These are phyloP conservation scores for Durotheca rogersii DNA, from an alignment of 495 filamentous ascomycete genomes.

Conservation along the genomic window DNA sequence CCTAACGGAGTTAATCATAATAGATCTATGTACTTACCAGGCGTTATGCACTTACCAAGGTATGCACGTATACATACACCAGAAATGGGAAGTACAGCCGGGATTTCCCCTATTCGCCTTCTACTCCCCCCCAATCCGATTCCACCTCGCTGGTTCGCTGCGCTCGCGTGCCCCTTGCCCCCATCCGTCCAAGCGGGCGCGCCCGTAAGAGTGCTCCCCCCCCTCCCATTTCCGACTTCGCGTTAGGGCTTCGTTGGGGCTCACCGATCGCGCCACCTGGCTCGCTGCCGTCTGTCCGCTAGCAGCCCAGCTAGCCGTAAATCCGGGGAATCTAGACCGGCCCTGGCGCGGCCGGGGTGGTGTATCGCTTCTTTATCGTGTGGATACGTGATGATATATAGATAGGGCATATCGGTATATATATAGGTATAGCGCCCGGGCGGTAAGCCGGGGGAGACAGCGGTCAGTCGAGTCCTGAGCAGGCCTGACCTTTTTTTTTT, in stretches of 20 bases:
- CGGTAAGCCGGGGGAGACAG: too few relatives aligned
- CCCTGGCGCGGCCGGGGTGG: neutral
- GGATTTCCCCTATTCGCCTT: conserved; percentile 7
- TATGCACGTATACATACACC: too few relatives aligned
- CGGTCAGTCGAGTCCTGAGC: conserved; percentile 16
- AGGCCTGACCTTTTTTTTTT: too few relatives aligned
- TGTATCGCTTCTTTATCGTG: too few relatives aligned
- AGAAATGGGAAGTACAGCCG: too few relatives aligned
- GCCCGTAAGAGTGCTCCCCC: neutral
- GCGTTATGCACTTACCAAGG: too few relatives aligned
- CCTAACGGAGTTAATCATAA: too few relatives aligned
- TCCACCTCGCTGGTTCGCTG: neutral
- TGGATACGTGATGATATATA: conserved; percentile 34
- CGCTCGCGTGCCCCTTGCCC: conserved; percentile 25
- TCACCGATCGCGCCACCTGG: conserved; percentile 21
- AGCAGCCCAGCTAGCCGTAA: too few relatives aligned
- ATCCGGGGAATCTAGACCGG: conserved; percentile 25
- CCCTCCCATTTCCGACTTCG: neutral
- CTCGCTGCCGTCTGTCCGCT: conserved; percentile 25
- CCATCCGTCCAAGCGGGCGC: conserved; percentile 11
- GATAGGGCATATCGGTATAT: conserved; percentile 15
- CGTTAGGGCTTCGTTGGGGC: conserved; percentile 24
- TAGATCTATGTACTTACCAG: too few relatives aligned
- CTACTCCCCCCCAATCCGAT: conserved; percentile 1
- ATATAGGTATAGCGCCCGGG: too few relatives aligned